Conservation (phyloP, 805 yeast genomes). For the Ogataea wickerhamii region DNA sequence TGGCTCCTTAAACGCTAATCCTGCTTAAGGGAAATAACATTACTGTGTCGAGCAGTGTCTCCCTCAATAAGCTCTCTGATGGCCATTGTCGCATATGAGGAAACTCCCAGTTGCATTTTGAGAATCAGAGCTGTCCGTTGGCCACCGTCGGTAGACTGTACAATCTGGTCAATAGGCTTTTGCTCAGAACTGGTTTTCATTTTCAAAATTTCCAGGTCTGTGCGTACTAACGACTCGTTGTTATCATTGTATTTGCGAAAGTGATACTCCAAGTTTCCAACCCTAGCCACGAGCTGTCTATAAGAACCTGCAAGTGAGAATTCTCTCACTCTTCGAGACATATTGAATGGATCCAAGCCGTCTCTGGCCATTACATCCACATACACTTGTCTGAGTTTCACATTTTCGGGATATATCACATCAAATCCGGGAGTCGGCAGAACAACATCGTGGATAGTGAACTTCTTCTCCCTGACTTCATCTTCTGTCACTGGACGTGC, state of each 20-base stretch:
- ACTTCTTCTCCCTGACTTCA: slow-evolving; percentile 58
- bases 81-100: slow-evolving; percentile 98
- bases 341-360: slow-evolving; percentile 75
- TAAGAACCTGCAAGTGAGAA: slow-evolving; percentile 92
- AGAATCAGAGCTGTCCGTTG: slow-evolving; percentile 66
- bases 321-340: slow-evolving; percentile 83
- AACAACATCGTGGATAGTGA: slow-evolving; percentile 76
- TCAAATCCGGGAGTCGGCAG: slow-evolving; percentile 97
- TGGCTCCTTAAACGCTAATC: slow-evolving; percentile 12
- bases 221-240: slow-evolving; percentile 69
- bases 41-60: slow-evolving; percentile 46
- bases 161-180: slow-evolving; percentile 23
- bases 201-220: slow-evolving; percentile 64
- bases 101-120: slow-evolving; percentile 72
- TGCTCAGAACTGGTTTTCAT: slow-evolving; percentile 20
- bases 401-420: slow-evolving; percentile 76
- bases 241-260: slow-evolving; percentile 58
- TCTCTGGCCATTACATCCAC: slow-evolving; percentile 73
- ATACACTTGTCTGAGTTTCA: slow-evolving; percentile 56
- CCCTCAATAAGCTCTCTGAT: slow-evolving; percentile 83
- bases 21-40: slow-evolving; percentile 13
- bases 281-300: slow-evolving; percentile 66
- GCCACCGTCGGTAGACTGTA: slow-evolving; percentile 37
- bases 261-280: slow-evolving; percentile 58
- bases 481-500: slow-evolving; percentile 75